Evolutionary conservation across 2,329 filamentous ascomycete genomes (phyloP).

Genomic region (Didymella segeticola): DNA sequence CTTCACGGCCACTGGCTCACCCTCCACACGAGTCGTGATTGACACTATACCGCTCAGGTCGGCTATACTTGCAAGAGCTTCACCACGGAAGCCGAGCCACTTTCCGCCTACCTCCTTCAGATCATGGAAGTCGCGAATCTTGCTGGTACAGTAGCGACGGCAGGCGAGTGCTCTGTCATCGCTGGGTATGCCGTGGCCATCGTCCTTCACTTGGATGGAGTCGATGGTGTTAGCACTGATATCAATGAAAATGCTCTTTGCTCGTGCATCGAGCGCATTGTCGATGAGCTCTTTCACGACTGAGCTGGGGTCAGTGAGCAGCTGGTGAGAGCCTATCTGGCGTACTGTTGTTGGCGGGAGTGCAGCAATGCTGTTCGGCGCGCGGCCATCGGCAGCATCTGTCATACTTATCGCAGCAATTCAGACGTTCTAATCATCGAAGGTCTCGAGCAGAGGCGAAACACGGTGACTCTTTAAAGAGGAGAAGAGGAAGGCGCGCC

Average conservation of each 20-base stretch:
- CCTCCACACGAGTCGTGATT: conserved; percentile 68
- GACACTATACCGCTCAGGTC: conserved; percentile 63
- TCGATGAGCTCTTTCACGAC: conserved; percentile 80
- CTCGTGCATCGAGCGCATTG: conserved; percentile 75
- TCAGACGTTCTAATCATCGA: neutral
- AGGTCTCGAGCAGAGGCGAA: neutral
- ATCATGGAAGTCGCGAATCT: conserved; percentile 70
- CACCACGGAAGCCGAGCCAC: conserved; percentile 77
- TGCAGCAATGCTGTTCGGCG: conserved; percentile 45
- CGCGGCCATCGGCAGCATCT: neutral
- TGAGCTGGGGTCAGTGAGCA: conserved; percentile 65
- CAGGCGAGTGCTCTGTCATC: conserved; percentile 69
- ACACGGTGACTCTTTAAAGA: neutral
- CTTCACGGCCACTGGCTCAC: conserved; percentile 64
- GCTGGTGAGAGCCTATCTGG: conserved; percentile 66
- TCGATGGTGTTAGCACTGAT: conserved; percentile 72
- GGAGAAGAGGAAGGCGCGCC: conserved; percentile 5
- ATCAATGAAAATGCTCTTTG: conserved; percentile 69
- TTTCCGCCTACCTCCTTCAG: conserved; percentile 62
- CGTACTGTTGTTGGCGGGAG: conserved; percentile 55
- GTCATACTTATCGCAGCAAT: neutral
- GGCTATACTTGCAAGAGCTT: conserved; percentile 72
- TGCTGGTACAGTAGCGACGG: conserved; percentile 75
- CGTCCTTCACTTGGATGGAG: conserved; percentile 68
- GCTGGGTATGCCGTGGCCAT: conserved; percentile 72